Evolutionary conservation across 2,329 filamentous ascomycete species (phyloP), one percentile per base, ranked within the genome.

Genomic region (Cytospora chrysosperma): DNA sequence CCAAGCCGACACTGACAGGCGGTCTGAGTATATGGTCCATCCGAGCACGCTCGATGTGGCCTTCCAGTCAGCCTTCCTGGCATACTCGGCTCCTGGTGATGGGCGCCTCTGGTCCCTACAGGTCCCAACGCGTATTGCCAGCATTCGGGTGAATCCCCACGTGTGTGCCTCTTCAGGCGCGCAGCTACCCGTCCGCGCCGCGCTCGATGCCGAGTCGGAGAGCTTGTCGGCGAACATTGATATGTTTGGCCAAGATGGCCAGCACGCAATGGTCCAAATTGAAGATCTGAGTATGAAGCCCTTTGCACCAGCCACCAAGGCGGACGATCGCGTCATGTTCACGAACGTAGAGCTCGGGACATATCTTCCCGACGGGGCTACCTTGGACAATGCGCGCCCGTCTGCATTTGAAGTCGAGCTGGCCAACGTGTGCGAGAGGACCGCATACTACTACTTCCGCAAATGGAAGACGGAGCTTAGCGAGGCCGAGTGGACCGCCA

Each of bases 401-500:
- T 53, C 57, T 19, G 47, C 47, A 4, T 12, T 9, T 10, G 67
- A 72, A 51, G 19, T 54, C 5, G 67, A 69, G 6, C 27, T 70
- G 32, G 61, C 55, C 1, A 56, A 30, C 2, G 59, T 59, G 2
- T 67, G 66, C 24, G 71, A 72, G 53, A 67, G 71, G 3, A 50
- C 73, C 8, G 66, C 64, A 3, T 68, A 68, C 30, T 70, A 64
- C 62, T 74, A 72, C 47, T 26, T 72, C 1, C 64, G 65, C 3
- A 65, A 67, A 12, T 68, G 65, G 68, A 62, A 66, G 17, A 26
- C 64, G 1, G 66, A 68, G 17, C 55, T 72, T n/a, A n/a, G n/a
- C n/a, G n/a, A n/a, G n/a, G n/a, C n/a, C n/a, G n/a, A n/a, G n/a
- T n/a, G n/a, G n/a, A n/a, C 28, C 28, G 28, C 28, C 28, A 30